Percentiles rank a stretch among this genome's conserved stretches.
phyloP scores from a whole-genome alignment of 352 stramenopile genomes.

The Phytophthora nicotianae region DNA sequence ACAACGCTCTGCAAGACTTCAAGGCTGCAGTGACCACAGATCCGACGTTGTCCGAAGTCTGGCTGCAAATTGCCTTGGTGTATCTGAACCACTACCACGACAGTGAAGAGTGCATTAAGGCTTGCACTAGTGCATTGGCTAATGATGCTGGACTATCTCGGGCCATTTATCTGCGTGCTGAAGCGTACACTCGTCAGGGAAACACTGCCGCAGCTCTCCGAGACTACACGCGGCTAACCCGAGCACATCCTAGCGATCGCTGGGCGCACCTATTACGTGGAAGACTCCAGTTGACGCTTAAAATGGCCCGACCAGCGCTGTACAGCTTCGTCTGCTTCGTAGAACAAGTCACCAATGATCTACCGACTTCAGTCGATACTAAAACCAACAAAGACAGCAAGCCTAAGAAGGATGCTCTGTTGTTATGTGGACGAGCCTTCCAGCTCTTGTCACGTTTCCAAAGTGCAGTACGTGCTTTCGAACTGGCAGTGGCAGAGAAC shows the following conservation, averaged over 20 bases:
- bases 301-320: slow-evolving; percentile 57
- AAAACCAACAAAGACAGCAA: slow-evolving; percentile 5
- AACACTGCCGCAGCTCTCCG: slow-evolving; percentile 56
- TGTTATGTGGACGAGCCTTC: slow-evolving; percentile 69
- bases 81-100: slow-evolving; percentile 86
- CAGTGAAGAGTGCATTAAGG: slow-evolving; percentile 64
- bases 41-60: slow-evolving; percentile 76
- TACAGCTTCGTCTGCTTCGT: slow-evolving; percentile 83
- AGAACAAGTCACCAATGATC: slow-evolving; percentile 39
- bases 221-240: slow-evolving; percentile 70
- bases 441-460: slow-evolving; percentile 75
- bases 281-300: slow-evolving; percentile 60
- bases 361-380: neutral
- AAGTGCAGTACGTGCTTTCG: slow-evolving; percentile 66
- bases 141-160: slow-evolving; percentile 68
- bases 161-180: slow-evolving; percentile 68
- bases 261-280: slow-evolving; percentile 71
- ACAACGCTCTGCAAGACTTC: slow-evolving; percentile 79
- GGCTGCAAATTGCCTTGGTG: slow-evolving; percentile 82
- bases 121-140: slow-evolving; percentile 62
- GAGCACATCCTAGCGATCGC: slow-evolving; percentile 60
- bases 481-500: slow-evolving; percentile 59
- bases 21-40: slow-evolving; percentile 76
- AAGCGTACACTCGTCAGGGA: slow-evolving; percentile 68
- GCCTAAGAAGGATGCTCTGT: slow-evolving; percentile 39